Percentiles rank a stretch among this genome's conserved stretches.
Conservation (phyloP, 805 yeast genomes). For the Candida boleticola region DNA sequence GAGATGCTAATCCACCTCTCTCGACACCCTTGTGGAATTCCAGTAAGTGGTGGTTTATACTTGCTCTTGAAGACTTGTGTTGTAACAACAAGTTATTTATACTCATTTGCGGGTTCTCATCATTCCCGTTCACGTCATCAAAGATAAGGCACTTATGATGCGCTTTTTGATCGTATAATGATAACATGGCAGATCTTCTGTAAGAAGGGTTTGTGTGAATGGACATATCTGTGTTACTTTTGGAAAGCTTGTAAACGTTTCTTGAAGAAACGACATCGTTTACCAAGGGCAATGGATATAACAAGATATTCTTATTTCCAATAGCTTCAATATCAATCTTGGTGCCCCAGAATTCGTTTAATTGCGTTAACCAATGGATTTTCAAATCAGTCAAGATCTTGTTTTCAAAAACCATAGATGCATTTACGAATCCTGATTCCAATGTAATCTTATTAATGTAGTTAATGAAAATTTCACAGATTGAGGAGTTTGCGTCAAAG, state of each 20-base stretch:
- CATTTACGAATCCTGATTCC: slow-evolving; percentile 26
- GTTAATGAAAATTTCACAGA: slow-evolving; percentile 47
- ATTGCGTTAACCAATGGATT: slow-evolving; percentile 36
- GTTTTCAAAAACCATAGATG: slow-evolving; percentile 29
- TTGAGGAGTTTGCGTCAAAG: slow-evolving; percentile 36
- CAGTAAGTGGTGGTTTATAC: slow-evolving; percentile 28
- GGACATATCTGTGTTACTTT: slow-evolving; percentile 35
- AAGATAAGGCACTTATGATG: slow-evolving; percentile 34
- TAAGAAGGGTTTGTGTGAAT: slow-evolving; percentile 44
- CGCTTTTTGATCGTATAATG: slow-evolving; percentile 37
- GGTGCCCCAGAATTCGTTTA: slow-evolving; percentile 31
- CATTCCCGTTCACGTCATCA: slow-evolving; percentile 19
- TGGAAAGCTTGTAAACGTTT: slow-evolving; percentile 19
- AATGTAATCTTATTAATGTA: slow-evolving; percentile 40
- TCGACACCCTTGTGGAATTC: slow-evolving; percentile 10
- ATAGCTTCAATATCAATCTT: slow-evolving; percentile 19
- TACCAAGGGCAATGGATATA: slow-evolving; percentile 24
- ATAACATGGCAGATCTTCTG: slow-evolving; percentile 45
- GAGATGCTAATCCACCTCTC: background rate
- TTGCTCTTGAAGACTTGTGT: slow-evolving; percentile 35
- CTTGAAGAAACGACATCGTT: slow-evolving; percentile 15
- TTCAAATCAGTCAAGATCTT: slow-evolving; percentile 40
- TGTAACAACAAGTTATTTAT: slow-evolving; percentile 36
- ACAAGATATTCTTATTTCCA: slow-evolving; percentile 10
- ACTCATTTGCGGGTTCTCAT: slow-evolving; percentile 39